Conservation (phyloP, 1,284 basidiomycete species). For the Ceratobasidium sp. region DNA sequence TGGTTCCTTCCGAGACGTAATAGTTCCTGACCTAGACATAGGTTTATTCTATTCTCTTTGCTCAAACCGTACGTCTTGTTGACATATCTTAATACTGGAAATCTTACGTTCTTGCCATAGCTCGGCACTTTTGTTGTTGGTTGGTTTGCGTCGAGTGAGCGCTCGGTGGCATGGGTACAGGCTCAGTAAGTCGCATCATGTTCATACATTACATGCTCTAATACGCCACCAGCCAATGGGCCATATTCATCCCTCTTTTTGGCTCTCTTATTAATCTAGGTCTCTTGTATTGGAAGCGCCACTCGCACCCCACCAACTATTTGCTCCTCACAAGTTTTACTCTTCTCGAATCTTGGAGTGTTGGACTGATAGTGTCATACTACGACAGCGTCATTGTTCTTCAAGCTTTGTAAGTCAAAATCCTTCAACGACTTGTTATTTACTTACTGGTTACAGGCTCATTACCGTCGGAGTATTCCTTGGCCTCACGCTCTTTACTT, state of each 20-base stretch:
- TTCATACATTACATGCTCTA: slow-evolving; percentile 15
- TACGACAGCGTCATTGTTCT: slow-evolving; percentile 80
- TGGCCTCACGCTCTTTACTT: slow-evolving; percentile 84
- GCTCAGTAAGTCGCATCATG: slow-evolving; percentile 60
- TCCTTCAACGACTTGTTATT: slow-evolving; percentile 1
- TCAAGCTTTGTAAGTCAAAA: slow-evolving; percentile 72
- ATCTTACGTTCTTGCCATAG: slow-evolving; percentile 51
- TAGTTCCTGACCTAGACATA: neutral
- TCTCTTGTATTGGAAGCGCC: slow-evolving; percentile 85
- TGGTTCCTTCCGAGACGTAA: neutral
- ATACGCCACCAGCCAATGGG: slow-evolving; percentile 62
- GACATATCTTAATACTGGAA: neutral
- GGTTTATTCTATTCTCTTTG: slow-evolving; percentile 76
- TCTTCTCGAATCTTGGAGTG: slow-evolving; percentile 76
- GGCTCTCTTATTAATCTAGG: slow-evolving; percentile 78
- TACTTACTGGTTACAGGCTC: slow-evolving; percentile 55
- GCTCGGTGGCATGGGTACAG: slow-evolving; percentile 69
- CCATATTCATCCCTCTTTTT: slow-evolving; percentile 76
- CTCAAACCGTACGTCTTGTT: slow-evolving; percentile 65
- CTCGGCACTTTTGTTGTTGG: slow-evolving; percentile 73
- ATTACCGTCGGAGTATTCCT: slow-evolving; percentile 89
- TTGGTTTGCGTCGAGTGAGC: slow-evolving; percentile 66
- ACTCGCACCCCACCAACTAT: slow-evolving; percentile 83
- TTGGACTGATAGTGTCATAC: slow-evolving; percentile 80
- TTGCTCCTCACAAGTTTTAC: slow-evolving; percentile 81